These are phyloP conservation scores for Blastomyces emzantsi DNA, from an alignment of 2,329 filamentous ascomycete genomes.

Conservation along the genomic window DNA sequence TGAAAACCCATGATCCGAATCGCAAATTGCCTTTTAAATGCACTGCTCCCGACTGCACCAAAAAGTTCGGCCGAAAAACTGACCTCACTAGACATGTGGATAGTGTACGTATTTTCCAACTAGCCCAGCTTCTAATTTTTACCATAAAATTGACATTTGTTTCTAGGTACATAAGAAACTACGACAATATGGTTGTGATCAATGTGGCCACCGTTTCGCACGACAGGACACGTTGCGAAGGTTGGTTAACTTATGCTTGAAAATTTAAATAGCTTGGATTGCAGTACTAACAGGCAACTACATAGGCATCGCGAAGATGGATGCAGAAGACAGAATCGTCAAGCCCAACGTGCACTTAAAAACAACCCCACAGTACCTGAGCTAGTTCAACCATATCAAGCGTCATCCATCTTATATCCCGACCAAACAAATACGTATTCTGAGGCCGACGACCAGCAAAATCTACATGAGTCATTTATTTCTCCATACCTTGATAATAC, in stretches of 20 bases:
- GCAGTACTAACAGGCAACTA: background rate
- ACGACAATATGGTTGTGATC: constrained; percentile 59
- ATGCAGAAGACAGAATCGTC: constrained; percentile 15
- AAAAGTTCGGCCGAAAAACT: constrained; percentile 72
- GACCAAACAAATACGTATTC: background rate
- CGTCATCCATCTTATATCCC: background rate
- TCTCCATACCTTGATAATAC: constrained; percentile 8
- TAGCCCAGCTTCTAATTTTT: background rate
- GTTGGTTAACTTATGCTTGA: constrained; percentile 38
- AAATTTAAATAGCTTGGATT: background rate
- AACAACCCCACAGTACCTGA: background rate
- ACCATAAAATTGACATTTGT: constrained; percentile 39
- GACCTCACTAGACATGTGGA: constrained; percentile 55
- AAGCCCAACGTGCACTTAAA: constrained; percentile 5
- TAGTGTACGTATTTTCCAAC: constrained; percentile 42
- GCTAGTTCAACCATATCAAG: background rate
- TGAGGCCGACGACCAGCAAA: constrained; percentile 4
- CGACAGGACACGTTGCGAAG: constrained; percentile 75
- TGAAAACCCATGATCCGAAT: constrained; percentile 71
- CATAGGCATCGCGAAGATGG: constrained; percentile 17
- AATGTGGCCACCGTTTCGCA: constrained; percentile 63
- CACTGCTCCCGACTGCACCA: constrained; percentile 54
- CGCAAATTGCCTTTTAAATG: constrained; percentile 65
- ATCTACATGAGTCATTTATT: constrained; percentile 2
- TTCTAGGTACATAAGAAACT: constrained; percentile 62